phyloP scores from a whole-genome alignment of 306 rosid genomes.

The Carpinus fangiana region DNA sequence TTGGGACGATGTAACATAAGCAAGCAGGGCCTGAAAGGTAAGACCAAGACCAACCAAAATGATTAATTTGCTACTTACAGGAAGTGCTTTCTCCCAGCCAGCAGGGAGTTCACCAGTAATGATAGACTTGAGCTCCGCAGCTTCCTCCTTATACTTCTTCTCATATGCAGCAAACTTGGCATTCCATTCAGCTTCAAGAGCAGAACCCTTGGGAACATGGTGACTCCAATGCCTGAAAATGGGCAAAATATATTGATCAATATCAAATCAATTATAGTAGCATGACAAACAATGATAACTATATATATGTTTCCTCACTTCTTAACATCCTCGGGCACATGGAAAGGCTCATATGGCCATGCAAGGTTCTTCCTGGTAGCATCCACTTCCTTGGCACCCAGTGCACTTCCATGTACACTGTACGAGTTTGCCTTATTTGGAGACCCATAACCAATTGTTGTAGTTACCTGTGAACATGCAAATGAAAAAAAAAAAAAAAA shows the following conservation, averaged over 20 bases:
- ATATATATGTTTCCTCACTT: constrained; percentile 43
- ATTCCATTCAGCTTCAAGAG: constrained; percentile 89
- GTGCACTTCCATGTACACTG: constrained; percentile 96
- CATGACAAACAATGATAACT: background rate
- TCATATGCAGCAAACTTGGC: constrained; percentile 86
- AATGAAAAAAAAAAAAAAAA: background rate
- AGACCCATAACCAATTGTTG: constrained; percentile 97
- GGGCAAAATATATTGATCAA: constrained; percentile 23
- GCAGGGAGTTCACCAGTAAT: constrained; percentile 71
- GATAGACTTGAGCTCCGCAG: constrained; percentile 72
- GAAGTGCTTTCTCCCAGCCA: constrained; percentile 98
- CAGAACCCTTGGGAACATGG: constrained; percentile 73
- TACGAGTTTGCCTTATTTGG: constrained; percentile 97
- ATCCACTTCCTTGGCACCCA: constrained; percentile 98
- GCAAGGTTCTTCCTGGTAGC: constrained; percentile 93
- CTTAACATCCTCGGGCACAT: constrained; percentile 93
- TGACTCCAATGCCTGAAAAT: constrained; percentile 89
- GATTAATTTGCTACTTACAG: constrained; percentile 54
- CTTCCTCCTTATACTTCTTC: constrained; percentile 88
- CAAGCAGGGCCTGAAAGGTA: background rate
- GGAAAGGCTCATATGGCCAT: constrained; percentile 97
- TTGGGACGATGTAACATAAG: background rate
- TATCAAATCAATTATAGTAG: constrained; percentile 21
- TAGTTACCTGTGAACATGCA: constrained; percentile 69
- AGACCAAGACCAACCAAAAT: background rate